A percentile compares a stretch with the other conserved stretches of the same genome.
Evolutionary conservation across 495 filamentous ascomycete genomes (phyloP).

Genomic region (Patellaria atrata): DNA sequence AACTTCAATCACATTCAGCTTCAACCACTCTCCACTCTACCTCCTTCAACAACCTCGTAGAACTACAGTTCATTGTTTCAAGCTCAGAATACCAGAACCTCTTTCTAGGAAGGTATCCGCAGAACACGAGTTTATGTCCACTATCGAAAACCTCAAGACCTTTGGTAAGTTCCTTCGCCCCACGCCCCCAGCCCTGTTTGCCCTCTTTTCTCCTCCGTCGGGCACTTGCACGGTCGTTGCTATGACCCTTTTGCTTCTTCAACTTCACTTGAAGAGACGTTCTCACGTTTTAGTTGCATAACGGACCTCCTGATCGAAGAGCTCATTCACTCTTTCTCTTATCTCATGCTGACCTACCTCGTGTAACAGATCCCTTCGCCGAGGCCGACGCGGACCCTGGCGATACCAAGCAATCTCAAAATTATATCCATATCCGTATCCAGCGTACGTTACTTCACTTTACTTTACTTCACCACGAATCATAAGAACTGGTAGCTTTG

Average conservation of each 20-base stretch:
- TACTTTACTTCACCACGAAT: too few relatives aligned
- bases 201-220: neutral
- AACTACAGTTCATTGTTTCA: slow-evolving; percentile 1
- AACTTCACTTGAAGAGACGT: neutral
- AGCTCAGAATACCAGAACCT: slow-evolving; percentile 1
- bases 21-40: slow-evolving; percentile 3
- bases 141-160: slow-evolving; percentile 99
- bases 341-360: neutral
- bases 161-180: slow-evolving; percentile 60
- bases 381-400: slow-evolving; percentile 99
- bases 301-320: slow-evolving; percentile 14
- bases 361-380: slow-evolving; percentile 88
- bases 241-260: neutral
- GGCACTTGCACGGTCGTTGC: neutral
- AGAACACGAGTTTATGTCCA: slow-evolving; percentile 68
- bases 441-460: slow-evolving; percentile 59
- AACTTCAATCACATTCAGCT: slow-evolving; percentile 1
- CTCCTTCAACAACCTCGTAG: neutral
- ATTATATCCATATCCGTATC: slow-evolving; percentile 99
- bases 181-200: slow-evolving; percentile 4
- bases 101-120: neutral
- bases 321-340: too few relatives aligned
- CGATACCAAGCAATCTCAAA: slow-evolving; percentile 83
- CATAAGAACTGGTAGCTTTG: too few relatives aligned
- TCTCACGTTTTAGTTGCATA: slow-evolving; percentile 4